Evolutionary conservation across 176 grass and related monocot species (phyloP), one percentile per base, ranked within the genome.

Genomic region (Aegilops speltoides): DNA sequence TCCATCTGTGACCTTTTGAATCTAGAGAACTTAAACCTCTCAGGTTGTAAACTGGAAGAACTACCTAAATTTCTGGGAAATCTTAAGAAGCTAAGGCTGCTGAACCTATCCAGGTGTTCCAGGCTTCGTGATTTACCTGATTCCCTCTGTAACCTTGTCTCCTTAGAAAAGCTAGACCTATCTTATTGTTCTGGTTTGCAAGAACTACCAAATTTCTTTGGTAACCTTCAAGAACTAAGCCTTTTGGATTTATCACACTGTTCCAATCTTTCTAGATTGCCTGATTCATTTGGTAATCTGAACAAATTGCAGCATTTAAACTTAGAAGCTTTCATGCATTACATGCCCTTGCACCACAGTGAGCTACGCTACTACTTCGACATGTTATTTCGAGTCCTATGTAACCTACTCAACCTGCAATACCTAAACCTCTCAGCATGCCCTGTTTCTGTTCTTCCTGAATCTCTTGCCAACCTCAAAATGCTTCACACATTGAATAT

Each of bases 191-290:
- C 66, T 36, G 32, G 17, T 69, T 36, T 69, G 66, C 8, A 69
- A 69, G 66, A 69, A 69, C 66, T 69, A 69, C 66, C 66, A 69
- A 17, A 69, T 69, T 69, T 34, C 32, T 69, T 36, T 69, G 66
- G 66, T 19, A 69, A 69, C 3, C 66, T 36, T 69, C 32, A 69
- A 31, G 66, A 69, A 36, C 17, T 69, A 36, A 69, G 17, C 25
- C 33, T 69, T 69, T 19, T 69, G 16, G 66, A 69, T 69, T 69
- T 69, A 69, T 69, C 66, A 1, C 66, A 69, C 28, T 69, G 66
- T 37, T 69, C 66, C 7, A 36, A 20, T 69, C 66, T 69, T 69
- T 32, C 33, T 22, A 69, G 66, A 69, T 36, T 69, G 32, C 66
- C 32, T 20, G 31, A 36, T 22, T 69, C 66, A 69, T 69, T 37